Conservation (phyloP, 495 filamentous ascomycete genomes). For the Neurospora sublineolata region DNA sequence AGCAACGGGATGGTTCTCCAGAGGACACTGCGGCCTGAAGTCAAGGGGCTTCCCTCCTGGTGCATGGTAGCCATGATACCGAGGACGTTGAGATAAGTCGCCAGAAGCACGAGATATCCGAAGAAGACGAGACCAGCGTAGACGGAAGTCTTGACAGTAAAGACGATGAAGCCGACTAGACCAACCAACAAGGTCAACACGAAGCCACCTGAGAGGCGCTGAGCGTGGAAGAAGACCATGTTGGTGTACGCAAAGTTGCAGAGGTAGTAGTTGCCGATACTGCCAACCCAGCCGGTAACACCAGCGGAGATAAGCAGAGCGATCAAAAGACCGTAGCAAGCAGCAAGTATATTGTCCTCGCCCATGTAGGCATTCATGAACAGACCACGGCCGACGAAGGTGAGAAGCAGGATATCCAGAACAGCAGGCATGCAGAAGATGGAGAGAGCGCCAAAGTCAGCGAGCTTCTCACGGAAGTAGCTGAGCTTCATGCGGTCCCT, state of each 20-base stretch:
- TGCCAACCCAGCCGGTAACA: conserved; percentile 22
- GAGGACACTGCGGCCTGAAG: conserved; percentile 25
- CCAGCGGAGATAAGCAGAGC: conserved; percentile 17
- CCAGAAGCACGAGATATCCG: conserved; percentile 37
- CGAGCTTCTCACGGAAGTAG: conserved; percentile 1
- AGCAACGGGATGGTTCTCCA: conserved; percentile 35
- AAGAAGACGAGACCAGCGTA: conserved; percentile 36
- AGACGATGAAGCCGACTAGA: conserved; percentile 7
- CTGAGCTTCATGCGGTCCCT: neutral
- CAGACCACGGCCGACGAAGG: conserved; percentile 16
- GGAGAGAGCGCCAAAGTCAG: conserved; percentile 15
- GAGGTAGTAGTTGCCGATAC: conserved; percentile 21
- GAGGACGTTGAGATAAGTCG: conserved; percentile 40
- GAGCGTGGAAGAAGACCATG: conserved; percentile 21
- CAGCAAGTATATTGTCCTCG: conserved; percentile 9
- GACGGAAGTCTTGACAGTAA: conserved; percentile 6
- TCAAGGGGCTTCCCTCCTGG: conserved; percentile 15
- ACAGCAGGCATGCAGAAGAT: conserved; percentile 21
- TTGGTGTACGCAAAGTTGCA: conserved; percentile 21
- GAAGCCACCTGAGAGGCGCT: conserved; percentile 19
- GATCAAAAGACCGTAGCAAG: conserved; percentile 13
- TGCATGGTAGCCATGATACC: conserved; percentile 26
- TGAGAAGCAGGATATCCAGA: conserved; percentile 16
- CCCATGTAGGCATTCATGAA: conserved; percentile 23
- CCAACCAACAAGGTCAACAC: conserved; percentile 11